Evolutionary conservation across 1,284 basidiomycete genomes (phyloP).

Genomic region (Rhodotorula sp.): DNA sequence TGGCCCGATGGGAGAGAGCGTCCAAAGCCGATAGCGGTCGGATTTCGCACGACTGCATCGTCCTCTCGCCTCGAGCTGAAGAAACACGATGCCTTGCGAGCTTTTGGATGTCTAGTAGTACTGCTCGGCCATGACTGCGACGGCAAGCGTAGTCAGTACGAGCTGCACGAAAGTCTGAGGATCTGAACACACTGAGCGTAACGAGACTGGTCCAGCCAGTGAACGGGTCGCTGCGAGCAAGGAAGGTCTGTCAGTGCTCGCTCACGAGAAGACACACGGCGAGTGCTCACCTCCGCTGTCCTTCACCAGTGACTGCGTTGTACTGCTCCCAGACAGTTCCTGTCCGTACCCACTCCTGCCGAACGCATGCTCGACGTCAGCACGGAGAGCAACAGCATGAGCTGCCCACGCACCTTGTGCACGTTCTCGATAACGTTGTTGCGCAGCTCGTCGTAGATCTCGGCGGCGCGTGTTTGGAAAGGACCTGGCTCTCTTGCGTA

Average conservation of each 20-base stretch:
- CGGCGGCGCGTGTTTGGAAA: conserved; percentile 66
- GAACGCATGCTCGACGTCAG: not conserved
- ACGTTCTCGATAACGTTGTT: conserved; percentile 82
- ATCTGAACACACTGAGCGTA: conserved; percentile 56
- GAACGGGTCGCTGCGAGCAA: conserved; percentile 71
- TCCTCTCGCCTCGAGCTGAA: too few species aligned
- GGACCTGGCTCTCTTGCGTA: conserved; percentile 79
- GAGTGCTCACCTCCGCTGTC: conserved; percentile 62
- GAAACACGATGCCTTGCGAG: not conserved
- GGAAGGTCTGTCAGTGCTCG: conserved; percentile 1
- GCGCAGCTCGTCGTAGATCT: conserved; percentile 76
- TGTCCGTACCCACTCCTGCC: conserved; percentile 80
- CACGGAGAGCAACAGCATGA: not conserved
- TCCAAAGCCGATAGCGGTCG: too few species aligned
- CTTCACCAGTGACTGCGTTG: conserved; percentile 75
- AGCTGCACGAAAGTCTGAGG: not conserved
- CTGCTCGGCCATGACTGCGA: conserved; percentile 49
- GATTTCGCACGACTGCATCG: too few species aligned
- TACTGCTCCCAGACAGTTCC: conserved; percentile 98
- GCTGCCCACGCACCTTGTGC: conserved; percentile 60
- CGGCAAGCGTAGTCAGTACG: not conserved
- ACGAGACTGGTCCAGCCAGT: conserved; percentile 89
- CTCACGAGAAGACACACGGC: not conserved
- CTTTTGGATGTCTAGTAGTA: conserved; percentile 40
- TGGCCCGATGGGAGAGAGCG: too few species aligned